These are phyloP conservation scores for Amylostereum chailletii DNA, from an alignment of 1,284 basidiomycete species.

Conservation along the genomic window DNA sequence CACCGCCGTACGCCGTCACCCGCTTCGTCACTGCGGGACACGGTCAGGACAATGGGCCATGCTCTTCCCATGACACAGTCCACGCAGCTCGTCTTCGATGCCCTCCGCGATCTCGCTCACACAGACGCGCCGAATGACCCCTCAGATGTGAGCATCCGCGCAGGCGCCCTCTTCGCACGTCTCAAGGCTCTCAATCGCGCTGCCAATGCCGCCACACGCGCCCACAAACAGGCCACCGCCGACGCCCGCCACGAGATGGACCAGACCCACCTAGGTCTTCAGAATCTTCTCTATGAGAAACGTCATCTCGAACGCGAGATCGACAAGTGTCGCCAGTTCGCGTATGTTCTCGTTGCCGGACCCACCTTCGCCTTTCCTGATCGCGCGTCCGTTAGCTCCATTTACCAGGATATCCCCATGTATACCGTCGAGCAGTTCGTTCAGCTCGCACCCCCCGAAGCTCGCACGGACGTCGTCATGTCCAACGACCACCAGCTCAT, in stretches of 20 bases:
- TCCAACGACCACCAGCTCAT: constrained; percentile 69
- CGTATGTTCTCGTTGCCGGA: constrained; percentile 37
- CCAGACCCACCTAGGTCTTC: constrained; percentile 71
- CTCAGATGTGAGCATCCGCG: constrained; percentile 46
- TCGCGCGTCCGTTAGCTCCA: constrained; percentile 32
- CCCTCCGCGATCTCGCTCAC: constrained; percentile 53
- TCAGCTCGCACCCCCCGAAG: constrained; percentile 56
- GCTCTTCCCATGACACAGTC: constrained; percentile 34
- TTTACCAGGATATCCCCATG: constrained; percentile 73
- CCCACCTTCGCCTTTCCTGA: not conserved
- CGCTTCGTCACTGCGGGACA: not conserved
- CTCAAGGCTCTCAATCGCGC: constrained; percentile 68
- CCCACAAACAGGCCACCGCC: constrained; percentile 63
- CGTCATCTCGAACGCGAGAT: constrained; percentile 79
- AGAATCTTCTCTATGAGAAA: constrained; percentile 78
- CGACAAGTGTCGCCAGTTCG: constrained; percentile 80
- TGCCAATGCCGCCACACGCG: constrained; percentile 60
- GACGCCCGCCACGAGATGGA: constrained; percentile 75
- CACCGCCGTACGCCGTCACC: constrained; percentile 9
- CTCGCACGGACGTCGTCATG: constrained; percentile 48
- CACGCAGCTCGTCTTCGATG: constrained; percentile 27
- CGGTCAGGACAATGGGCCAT: not conserved
- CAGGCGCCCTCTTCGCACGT: constrained; percentile 64
- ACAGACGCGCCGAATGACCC: constrained; percentile 37
- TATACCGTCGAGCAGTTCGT: constrained; percentile 60